A percentile compares a stretch with the other conserved stretches of the same genome.
Conservation (phyloP, 805 yeast genomes). For the Lipomyces starkeyi region DNA sequence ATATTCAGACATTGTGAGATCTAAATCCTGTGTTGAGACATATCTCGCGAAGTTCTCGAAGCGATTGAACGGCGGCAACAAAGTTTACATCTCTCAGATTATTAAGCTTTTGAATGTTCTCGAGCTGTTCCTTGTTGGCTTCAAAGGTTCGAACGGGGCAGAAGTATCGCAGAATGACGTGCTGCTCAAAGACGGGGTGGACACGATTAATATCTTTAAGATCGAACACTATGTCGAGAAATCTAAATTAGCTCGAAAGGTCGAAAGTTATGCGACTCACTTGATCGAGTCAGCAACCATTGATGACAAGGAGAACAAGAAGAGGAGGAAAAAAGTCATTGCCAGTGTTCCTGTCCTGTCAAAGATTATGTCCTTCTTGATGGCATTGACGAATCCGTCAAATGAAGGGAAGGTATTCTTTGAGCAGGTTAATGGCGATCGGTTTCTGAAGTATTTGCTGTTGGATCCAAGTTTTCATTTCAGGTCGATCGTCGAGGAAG, state of each 20-base stretch:
- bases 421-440: slow-evolving; percentile 49
- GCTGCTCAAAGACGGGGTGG: slow-evolving; percentile 66
- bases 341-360: slow-evolving; percentile 61
- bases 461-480: slow-evolving; percentile 80
- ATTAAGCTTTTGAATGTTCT: slow-evolving; percentile 61
- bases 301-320: slow-evolving; percentile 12
- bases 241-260: slow-evolving; percentile 81
- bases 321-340: background rate
- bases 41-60: slow-evolving; percentile 68
- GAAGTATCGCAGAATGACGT: slow-evolving; percentile 60
- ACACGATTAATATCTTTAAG: slow-evolving; percentile 70
- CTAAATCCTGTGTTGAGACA: slow-evolving; percentile 56
- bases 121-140: slow-evolving; percentile 39
- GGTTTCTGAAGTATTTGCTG: slow-evolving; percentile 66
- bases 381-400: slow-evolving; percentile 72
- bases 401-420: slow-evolving; percentile 80
- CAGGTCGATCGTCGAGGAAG: slow-evolving; percentile 64
- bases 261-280: slow-evolving; percentile 62
- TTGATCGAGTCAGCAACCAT: slow-evolving; percentile 14
- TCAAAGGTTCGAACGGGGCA: slow-evolving; percentile 52
- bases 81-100: slow-evolving; percentile 70
- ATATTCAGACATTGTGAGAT: slow-evolving; percentile 53
- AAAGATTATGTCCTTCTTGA: slow-evolving; percentile 67
- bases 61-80: slow-evolving; percentile 71
- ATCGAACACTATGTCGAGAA: slow-evolving; percentile 65